Conservation (phyloP, 805 yeast genomes). For the Kodamaea kaohsiungensis region DNA sequence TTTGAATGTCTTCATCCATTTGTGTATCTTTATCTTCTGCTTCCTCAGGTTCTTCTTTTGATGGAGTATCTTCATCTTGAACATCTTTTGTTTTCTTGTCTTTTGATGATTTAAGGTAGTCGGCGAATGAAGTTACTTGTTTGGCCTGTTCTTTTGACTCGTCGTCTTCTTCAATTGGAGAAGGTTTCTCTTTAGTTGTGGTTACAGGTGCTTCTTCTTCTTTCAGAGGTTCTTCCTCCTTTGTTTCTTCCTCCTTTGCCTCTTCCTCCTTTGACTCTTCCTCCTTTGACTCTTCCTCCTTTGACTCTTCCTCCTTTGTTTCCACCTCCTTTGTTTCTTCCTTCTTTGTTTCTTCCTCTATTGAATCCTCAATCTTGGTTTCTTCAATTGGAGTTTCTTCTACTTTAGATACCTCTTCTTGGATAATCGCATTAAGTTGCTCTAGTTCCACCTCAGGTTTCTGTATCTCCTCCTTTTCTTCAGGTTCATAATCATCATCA, state of each 20-base stretch:
- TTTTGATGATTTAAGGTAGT: conserved; percentile 7
- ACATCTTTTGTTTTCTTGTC: background rate
- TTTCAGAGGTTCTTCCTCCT: background rate
- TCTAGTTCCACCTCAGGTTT: background rate
- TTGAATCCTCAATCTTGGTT: background rate
- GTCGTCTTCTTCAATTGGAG: background rate
- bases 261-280: background rate
- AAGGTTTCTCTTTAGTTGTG: background rate
- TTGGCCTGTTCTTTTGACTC: background rate
- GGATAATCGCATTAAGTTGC: background rate
- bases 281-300: too few species aligned
- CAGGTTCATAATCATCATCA: conserved; percentile 14
- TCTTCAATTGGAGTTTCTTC: background rate
- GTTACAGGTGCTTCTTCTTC: background rate
- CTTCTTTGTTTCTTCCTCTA: background rate
- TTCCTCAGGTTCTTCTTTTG: background rate
- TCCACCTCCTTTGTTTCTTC: background rate
- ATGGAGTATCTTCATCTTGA: background rate
- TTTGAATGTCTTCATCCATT: background rate
- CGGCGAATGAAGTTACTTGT: conserved; percentile 6
- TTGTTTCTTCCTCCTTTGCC: background rate
- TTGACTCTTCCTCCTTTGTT: background rate
- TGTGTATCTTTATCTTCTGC: background rate
- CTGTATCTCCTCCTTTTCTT: background rate
- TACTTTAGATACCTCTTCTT: background rate